These are phyloP conservation scores for Dothideomycetes sp. DNA, from an alignment of 2,329 filamentous ascomycete genomes.

Conservation along the genomic window DNA sequence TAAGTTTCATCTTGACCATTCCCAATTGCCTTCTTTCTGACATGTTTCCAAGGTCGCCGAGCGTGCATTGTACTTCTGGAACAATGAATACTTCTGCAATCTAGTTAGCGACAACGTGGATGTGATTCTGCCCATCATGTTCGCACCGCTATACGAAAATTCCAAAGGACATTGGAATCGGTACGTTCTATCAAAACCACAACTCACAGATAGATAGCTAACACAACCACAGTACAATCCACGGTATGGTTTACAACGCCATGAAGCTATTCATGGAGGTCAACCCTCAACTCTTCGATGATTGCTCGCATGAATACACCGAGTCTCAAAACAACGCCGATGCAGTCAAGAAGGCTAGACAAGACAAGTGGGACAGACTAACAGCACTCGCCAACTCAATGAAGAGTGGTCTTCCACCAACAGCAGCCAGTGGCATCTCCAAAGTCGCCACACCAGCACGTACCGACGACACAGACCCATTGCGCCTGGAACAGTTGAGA, in stretches of 20 bases:
- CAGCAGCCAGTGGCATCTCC: conserved; percentile 18
- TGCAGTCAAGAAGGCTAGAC: conserved; percentile 70
- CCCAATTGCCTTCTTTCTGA: conserved; percentile 4
- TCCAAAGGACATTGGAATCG: conserved; percentile 99
- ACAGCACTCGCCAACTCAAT: conserved; percentile 68
- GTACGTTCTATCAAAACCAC: too few species aligned
- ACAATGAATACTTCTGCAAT: conserved; percentile 99
- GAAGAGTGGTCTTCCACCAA: conserved; percentile 38
- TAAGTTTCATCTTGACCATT: conserved; percentile 21
- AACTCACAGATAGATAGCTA: too few species aligned
- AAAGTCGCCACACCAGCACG: conserved; percentile 35
- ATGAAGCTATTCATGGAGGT: conserved; percentile 99
- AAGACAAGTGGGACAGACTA: conserved; percentile 83
- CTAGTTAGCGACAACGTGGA: conserved; percentile 98
- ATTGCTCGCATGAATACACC: conserved; percentile 96
- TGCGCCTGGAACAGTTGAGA: conserved; percentile 78
- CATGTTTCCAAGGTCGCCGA: conserved; percentile 63
- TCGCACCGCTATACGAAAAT: conserved; percentile 95
- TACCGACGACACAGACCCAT: conserved; percentile 67
- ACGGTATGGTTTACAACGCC: conserved; percentile 99
- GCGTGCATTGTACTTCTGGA: conserved; percentile 97
- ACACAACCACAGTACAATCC: conserved; percentile 66
- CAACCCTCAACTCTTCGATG: conserved; percentile 94
- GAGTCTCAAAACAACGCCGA: conserved; percentile 89
- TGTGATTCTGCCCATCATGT: conserved; percentile 98